phyloP scores from a whole-genome alignment of 371 early-diverging fungal species.

The Lichtheimia ornata region DNA sequence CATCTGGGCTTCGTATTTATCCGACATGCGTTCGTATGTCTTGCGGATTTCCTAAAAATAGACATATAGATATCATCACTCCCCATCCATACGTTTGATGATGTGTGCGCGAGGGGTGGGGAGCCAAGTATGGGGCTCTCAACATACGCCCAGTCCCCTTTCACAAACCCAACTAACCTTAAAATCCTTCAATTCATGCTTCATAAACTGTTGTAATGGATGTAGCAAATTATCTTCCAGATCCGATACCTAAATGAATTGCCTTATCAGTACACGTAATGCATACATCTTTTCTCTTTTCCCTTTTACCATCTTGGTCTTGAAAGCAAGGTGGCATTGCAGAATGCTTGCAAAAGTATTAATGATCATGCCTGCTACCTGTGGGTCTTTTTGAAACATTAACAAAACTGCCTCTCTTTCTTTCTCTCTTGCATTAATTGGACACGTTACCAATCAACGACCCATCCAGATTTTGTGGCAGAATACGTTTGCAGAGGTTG shows the following conservation, averaged over 20 bases:
- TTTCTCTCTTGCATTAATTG: background rate
- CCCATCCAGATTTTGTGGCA: slow-evolving; percentile 34
- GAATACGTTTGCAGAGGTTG: slow-evolving; percentile 31
- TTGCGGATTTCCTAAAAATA: slow-evolving; percentile 44
- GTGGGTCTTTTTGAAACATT: slow-evolving; percentile 24
- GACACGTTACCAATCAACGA: slow-evolving; percentile 36
- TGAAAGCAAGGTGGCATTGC: slow-evolving; percentile 45
- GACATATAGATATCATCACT: too few relatives aligned
- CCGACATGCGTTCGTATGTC: slow-evolving; percentile 57
- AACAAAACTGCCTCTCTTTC: background rate
- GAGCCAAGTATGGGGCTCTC: too few relatives aligned
- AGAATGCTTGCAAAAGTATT: slow-evolving; percentile 46
- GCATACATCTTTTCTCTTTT: slow-evolving; percentile 17
- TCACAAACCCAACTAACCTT: background rate
- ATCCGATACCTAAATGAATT: slow-evolving; percentile 43
- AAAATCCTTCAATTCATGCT: slow-evolving; percentile 56
- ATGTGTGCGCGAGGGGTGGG: too few relatives aligned
- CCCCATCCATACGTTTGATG: too few relatives aligned
- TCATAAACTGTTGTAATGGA: slow-evolving; percentile 58
- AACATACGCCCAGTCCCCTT: too few relatives aligned
- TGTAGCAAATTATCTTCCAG: slow-evolving; percentile 54
- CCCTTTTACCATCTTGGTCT: slow-evolving; percentile 51
- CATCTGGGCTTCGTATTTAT: slow-evolving; percentile 68
- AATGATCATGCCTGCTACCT: slow-evolving; percentile 37
- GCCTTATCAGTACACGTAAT: slow-evolving; percentile 13